Conservation (phyloP, 2,329 filamentous ascomycete species). For the Trichoderma endophyticum region DNA sequence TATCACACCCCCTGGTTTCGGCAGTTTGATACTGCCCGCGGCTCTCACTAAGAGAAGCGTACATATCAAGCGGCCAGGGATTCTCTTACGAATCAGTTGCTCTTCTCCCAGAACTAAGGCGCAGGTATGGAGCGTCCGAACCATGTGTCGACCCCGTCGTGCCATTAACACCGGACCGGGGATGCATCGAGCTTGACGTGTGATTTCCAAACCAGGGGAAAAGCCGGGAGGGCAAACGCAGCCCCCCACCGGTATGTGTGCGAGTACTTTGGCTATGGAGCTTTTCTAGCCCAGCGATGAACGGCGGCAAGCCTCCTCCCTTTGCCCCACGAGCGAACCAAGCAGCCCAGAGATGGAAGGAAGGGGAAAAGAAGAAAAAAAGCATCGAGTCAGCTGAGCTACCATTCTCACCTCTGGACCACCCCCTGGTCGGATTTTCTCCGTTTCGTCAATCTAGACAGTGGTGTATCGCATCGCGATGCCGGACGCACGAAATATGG, state of each 20-base stretch:
- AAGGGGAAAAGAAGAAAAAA: not conserved
- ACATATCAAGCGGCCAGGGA: not conserved
- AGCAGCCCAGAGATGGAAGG: not conserved
- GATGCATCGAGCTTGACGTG: not conserved
- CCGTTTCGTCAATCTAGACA: not conserved
- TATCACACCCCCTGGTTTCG: not conserved
- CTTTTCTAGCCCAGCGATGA: not conserved
- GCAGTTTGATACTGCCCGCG: not conserved
- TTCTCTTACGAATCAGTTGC: not conserved
- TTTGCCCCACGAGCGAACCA: not conserved
- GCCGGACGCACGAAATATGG: slow-evolving; percentile 15
- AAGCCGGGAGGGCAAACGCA: not conserved
- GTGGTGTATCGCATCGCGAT: slow-evolving; percentile 3
- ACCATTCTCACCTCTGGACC: not conserved
- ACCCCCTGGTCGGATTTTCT: not conserved
- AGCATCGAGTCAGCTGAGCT: slow-evolving; percentile 5
- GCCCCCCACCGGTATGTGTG: slow-evolving; percentile 6
- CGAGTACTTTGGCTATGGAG: not conserved
- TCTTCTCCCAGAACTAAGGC: not conserved
- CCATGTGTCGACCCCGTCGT: not conserved
- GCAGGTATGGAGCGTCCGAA: not conserved
- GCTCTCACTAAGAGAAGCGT: not conserved
- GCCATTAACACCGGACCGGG: not conserved
- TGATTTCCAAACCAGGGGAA: not conserved
- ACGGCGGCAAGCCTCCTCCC: not conserved